Evolutionary conservation across 306 rosid species (phyloP), one percentile per base, ranked within the genome.

Genomic region (Cicer bijugum): DNA sequence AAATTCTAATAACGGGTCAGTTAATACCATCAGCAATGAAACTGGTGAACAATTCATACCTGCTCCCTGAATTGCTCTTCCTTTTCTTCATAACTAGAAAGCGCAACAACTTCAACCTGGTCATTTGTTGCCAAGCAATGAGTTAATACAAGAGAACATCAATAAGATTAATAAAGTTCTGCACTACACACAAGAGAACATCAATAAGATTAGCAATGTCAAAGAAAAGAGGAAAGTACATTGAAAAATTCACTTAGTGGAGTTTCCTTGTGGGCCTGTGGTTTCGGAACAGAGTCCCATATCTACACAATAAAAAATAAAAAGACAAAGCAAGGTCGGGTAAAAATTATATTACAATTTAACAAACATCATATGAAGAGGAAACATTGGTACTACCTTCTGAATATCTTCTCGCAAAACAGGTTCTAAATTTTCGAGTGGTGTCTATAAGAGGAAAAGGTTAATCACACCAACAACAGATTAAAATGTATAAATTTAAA

Each of bases 271-370:
- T 88, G 97, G 65, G 92, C 93, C 33, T 84, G 84, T 74, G 99
- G 99, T 86, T 95, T 95, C 56, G 97, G 99, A 85, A 95, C 97
- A 19, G 97, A 83, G 74, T 95, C 99, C 99, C 99, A 95, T 85
- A 91, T 95, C 99, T 95, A 89, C 82, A 75, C 10, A 55, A 45
- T 51, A 16, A 67, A 16, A 38, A 28, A 23, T 6, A 73, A 15
- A 12, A 76, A 80, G 77, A 52, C 47, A 72, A 72, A 63, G 17
- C 77, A 69, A 52, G 65, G 59, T 28, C 12, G 69, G 69, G 43
- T 12, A 64, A 20, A 44, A 44, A 71, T 16, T 51, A 12, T 14
- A 67, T 2, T 59, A 7, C 39, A 72, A 55, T 56, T 63, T 52
- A 20, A 23, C 38, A 68, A 51, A 50, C 12, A 62, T 37, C 28